Evolutionary conservation across 768 basidiomycete species (phyloP).

Genomic region (Podaxis sp.): DNA sequence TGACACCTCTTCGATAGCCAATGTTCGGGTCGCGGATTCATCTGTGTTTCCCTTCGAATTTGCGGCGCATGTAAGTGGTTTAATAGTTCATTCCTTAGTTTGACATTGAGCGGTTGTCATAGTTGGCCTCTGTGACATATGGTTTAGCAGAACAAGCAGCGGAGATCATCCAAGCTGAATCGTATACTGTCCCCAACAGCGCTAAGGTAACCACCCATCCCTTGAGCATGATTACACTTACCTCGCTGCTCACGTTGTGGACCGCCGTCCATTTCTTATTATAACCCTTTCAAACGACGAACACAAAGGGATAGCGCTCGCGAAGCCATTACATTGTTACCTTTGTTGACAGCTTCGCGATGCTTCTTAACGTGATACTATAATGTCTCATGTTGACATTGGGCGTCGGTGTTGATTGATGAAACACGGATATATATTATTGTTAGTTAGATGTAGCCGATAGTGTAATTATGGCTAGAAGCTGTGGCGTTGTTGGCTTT

Average conservation of each 20-base stretch:
- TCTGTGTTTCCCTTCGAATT: constrained; percentile 53
- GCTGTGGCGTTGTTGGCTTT: too few species aligned
- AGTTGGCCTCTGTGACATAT: constrained; percentile 29
- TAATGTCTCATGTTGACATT: neutral
- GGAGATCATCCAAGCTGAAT: constrained; percentile 20
- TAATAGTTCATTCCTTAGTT: neutral
- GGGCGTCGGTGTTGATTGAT: neutral
- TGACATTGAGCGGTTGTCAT: neutral
- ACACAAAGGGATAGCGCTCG: neutral
- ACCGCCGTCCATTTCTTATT: neutral
- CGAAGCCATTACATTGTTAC: neutral
- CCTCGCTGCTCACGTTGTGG: neutral
- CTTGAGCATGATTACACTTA: neutral
- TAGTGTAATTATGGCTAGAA: too few species aligned
- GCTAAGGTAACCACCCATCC: neutral
- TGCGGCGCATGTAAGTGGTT: constrained; percentile 29
- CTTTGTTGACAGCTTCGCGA: neutral
- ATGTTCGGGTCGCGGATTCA: constrained; percentile 59
- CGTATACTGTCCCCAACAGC: constrained; percentile 19
- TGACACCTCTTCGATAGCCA: constrained; percentile 26
- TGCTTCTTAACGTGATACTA: neutral
- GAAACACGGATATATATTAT: neutral
- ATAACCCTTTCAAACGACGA: neutral
- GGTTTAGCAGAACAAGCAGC: constrained; percentile 30
- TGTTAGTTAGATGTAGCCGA: neutral